Conservation (phyloP, 495 filamentous ascomycete genomes). For the Penicillium odoratum region DNA sequence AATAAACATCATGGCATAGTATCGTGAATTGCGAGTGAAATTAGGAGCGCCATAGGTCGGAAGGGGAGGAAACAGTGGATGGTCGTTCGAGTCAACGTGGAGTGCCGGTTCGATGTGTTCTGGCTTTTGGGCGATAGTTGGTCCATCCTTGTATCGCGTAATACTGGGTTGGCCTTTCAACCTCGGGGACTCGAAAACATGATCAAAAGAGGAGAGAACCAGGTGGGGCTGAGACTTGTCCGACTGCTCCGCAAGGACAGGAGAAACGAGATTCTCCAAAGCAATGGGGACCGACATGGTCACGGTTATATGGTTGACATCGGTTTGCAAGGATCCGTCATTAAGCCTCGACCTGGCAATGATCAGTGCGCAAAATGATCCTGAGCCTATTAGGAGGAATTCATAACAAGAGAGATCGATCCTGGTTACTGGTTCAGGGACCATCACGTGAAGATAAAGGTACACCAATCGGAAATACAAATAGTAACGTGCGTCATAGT, state of each 20-base stretch:
- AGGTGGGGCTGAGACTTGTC: neutral
- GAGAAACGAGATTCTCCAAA: constrained; percentile 1
- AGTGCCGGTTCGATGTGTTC: neutral
- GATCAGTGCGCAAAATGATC: neutral
- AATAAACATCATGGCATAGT: constrained; percentile 55
- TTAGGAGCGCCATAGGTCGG: constrained; percentile 81
- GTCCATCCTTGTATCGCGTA: neutral
- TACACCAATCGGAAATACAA: neutral
- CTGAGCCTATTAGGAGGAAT: neutral
- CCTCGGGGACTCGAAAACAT: neutral
- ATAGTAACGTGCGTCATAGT: neutral
- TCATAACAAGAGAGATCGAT: neutral
- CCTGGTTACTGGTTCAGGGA: constrained; percentile 6
- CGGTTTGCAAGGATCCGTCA: constrained; percentile 4
- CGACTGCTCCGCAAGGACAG: neutral
- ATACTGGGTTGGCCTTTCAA: neutral
- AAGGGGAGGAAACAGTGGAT: constrained; percentile 86
- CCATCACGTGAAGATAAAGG: constrained; percentile 1
- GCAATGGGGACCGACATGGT: constrained; percentile 24
- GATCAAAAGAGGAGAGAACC: neutral
- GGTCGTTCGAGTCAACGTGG: constrained; percentile 31
- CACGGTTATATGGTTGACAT: constrained; percentile 8
- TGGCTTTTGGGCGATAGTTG: constrained; percentile 10
- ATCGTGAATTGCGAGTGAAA: constrained; percentile 61
- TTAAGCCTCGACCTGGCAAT: neutral